Evolutionary conservation across 805 yeast species (phyloP).

Genomic region (Limtongia smithiae): DNA sequence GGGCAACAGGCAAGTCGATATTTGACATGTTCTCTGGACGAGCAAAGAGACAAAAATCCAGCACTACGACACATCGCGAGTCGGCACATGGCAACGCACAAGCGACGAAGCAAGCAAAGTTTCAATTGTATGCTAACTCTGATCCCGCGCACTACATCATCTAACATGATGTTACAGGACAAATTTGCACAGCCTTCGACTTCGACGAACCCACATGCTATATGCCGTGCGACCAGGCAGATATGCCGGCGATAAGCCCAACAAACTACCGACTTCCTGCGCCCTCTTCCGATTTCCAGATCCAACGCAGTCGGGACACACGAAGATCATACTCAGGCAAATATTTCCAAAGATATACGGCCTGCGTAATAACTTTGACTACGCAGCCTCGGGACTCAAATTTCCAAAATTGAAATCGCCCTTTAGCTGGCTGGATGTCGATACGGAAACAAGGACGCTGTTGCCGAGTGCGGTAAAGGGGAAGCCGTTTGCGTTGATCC

Average conservation of each 20-base stretch:
- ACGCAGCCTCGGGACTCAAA: conserved; percentile 1
- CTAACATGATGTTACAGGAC: background rate
- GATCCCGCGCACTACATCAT: background rate
- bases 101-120: too few species aligned
- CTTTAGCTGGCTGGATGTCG: background rate
- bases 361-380: conserved; percentile 5
- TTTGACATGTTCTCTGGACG: too few species aligned
- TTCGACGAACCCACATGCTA: conserved; percentile 10
- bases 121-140: conserved; percentile 2
- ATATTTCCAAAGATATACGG: conserved; percentile 20
- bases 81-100: too few species aligned
- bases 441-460: background rate
- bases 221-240: too few species aligned
- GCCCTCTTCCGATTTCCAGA: background rate
- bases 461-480: conserved; percentile 16
- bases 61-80: too few species aligned
- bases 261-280: too few species aligned
- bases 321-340: conserved; percentile 10
- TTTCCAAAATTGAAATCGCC: background rate
- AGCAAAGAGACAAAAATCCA: too few species aligned
- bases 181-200: conserved; percentile 1
- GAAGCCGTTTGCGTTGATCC: conserved; percentile 13
- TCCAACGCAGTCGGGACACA: background rate
- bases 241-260: too few species aligned
- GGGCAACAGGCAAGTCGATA: too few species aligned